Evolutionary conservation across 257 asterid species (phyloP).

Genomic region (Dorcoceras hygrometricum): DNA sequence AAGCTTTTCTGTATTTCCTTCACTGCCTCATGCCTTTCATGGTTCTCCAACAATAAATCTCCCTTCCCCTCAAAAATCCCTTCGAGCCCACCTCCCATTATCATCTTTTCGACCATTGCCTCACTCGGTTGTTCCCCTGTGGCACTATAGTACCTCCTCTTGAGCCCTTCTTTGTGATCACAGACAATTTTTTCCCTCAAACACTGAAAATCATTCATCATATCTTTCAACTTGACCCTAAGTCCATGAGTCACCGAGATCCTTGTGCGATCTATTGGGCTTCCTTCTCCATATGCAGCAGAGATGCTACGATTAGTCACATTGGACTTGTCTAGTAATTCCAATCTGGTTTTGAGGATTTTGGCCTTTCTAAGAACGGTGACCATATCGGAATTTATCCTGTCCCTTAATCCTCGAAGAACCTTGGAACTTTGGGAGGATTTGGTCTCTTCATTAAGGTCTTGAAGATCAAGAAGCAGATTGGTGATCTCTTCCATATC

Average conservation of each 20-base stretch:
- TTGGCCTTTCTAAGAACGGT: constrained; percentile 62
- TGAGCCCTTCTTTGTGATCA: constrained; percentile 62
- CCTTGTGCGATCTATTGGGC: constrained; percentile 61
- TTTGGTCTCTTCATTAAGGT: constrained; percentile 52
- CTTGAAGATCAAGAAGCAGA: constrained; percentile 64
- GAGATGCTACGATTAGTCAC: constrained; percentile 36
- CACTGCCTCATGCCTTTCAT: constrained; percentile 55
- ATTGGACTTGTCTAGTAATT: constrained; percentile 62
- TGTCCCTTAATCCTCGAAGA: constrained; percentile 63
- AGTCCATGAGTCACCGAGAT: constrained; percentile 65
- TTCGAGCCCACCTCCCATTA: constrained; percentile 29
- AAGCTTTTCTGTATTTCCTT: constrained; percentile 68
- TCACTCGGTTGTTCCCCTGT: constrained; percentile 58
- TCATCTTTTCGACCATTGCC: constrained; percentile 50
- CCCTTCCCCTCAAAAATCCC: constrained; percentile 39
- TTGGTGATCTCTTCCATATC: constrained; percentile 68
- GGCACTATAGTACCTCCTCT: constrained; percentile 36
- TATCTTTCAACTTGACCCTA: constrained; percentile 52
- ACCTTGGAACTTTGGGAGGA: constrained; percentile 48
- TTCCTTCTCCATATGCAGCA: constrained; percentile 35
- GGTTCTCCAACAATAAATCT: constrained; percentile 46
- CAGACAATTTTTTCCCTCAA: constrained; percentile 50
- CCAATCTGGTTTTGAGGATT: constrained; percentile 53
- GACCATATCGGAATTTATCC: constrained; percentile 55
- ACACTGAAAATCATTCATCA: constrained; percentile 68